phyloP scores from a whole-genome alignment of 305 asterid genomes.

The Solanum aculeatissimum region DNA sequence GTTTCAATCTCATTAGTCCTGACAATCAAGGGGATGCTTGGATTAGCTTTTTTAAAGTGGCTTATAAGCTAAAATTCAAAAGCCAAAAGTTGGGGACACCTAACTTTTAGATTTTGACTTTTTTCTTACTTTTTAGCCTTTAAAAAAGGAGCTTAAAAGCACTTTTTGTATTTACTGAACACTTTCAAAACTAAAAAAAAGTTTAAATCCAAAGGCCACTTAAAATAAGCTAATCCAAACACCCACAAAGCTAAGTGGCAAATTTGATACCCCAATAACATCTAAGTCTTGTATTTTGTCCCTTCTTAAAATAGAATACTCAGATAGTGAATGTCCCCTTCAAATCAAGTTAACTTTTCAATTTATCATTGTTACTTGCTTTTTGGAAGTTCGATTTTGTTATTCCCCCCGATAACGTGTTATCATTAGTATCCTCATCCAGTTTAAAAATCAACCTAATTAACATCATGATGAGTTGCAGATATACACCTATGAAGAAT shows the following conservation, averaged over 20 bases:
- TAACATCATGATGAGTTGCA: slow-evolving; percentile 12
- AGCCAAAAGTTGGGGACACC: no score
- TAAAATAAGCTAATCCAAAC: no score
- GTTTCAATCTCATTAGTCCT: neutral
- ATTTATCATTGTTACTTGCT: neutral
- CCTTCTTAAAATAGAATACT: neutral
- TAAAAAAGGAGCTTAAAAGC: no score
- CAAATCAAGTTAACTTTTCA: neutral
- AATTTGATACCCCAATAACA: neutral
- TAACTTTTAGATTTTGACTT: no score
- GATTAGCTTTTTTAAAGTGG: no score
- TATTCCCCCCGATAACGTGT: neutral
- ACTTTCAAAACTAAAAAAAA: no score
- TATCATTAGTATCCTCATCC: neutral
- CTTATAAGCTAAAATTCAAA: no score
- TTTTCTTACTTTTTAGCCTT: no score
- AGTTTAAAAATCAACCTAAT: neutral
- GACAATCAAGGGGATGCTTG: neutral
- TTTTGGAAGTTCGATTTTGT: neutral
- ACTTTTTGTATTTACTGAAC: no score
- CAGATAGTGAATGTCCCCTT: neutral
- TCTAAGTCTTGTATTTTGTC: neutral
- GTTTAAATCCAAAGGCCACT: no score
- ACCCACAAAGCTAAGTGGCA: neutral
- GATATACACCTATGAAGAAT: slow-evolving; percentile 56